Evolutionary conservation across 768 basidiomycete species (phyloP), one percentile per base, ranked within the genome.

Genomic region (Phlebiopsis flavidoalba): DNA sequence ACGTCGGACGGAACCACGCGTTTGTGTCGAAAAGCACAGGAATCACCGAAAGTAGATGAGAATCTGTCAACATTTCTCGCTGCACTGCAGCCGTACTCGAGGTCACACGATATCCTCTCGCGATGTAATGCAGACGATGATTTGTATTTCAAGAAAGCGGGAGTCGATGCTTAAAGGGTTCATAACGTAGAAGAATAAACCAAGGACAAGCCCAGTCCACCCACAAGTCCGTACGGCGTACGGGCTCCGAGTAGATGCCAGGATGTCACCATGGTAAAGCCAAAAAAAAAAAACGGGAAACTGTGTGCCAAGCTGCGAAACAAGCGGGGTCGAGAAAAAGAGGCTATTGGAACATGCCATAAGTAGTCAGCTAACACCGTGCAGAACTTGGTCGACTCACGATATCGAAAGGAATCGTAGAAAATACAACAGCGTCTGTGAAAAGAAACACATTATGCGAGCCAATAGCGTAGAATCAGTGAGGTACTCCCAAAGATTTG

Each of bases 401-500:
- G 14, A 35, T n/a, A 31, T 31, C 8, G 15, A 36, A 35, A 3
- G 35, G 19, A 21, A 4, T 36, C 8, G 12, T 5, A 33, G 17
- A 15, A 2, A n/a, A 55, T 45, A 40, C 48, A 49, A 58, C 11
- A 43, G 26, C 4, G 37, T 49, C 58, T 59, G 58, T 22, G 51
- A 59, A 36, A 24, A 50, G n/a, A 8, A 15, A 11, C 33, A 50
- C 7, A 58, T 19, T 58, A 51, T 48, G 12, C 14, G 33, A 17
- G 35, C 22, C 45, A 58, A 48, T 19, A 51, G 12, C 11, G 36
- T 43, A 37, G 26, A 50, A 21, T 19, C n/a, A 19, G 48, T 31
- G 31, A 52, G 40, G 35, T 52, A 52, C 58, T 59, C 58, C 58
- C 49, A 31, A 48, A 35, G 19, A 36, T 50, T 17, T n/a, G 33